These are phyloP conservation scores for Meyerozyma elateridarum DNA, from an alignment of 1,139 yeast species.

Conservation along the genomic window DNA sequence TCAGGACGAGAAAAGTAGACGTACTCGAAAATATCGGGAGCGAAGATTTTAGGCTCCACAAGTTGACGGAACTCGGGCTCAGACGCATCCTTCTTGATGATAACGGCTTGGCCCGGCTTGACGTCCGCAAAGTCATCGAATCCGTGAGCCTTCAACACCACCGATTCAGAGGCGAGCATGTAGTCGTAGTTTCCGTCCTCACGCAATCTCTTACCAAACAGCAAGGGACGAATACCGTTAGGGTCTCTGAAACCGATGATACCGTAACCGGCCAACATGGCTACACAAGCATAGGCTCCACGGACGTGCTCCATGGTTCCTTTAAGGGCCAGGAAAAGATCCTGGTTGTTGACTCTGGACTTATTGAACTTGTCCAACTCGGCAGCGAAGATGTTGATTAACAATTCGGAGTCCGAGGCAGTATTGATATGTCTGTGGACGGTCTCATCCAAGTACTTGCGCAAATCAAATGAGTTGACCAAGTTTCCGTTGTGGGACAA, in stretches of 20 bases:
- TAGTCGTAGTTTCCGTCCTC: constrained; percentile 76
- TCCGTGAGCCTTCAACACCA: constrained; percentile 91
- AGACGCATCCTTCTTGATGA: constrained; percentile 67
- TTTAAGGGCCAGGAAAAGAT: constrained; percentile 77
- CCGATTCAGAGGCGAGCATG: constrained; percentile 95
- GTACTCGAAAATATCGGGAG: constrained; percentile 96
- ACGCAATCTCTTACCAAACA: constrained; percentile 73
- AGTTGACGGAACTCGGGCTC: constrained; percentile 84
- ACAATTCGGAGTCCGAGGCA: constrained; percentile 89
- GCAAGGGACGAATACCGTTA: constrained; percentile 88
- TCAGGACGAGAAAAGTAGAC: constrained; percentile 98
- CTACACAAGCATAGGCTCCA: constrained; percentile 95
- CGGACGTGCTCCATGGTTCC: constrained; percentile 78
- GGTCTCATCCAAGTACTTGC: constrained; percentile 78
- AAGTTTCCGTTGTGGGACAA: constrained; percentile 92
- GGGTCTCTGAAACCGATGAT: constrained; percentile 96
- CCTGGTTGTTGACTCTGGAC: constrained; percentile 87
- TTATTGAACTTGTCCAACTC: constrained; percentile 90
- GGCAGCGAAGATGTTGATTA: constrained; percentile 85
- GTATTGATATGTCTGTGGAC: constrained; percentile 98
- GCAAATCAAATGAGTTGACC: constrained; percentile 77
- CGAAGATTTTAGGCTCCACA: constrained; percentile 69
- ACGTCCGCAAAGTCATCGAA: constrained; percentile 76
- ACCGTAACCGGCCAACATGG: constrained; percentile 95
- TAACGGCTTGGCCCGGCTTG: constrained; percentile 93